A percentile compares a stretch with the other conserved stretches of the same genome.
phyloP scores from a whole-genome alignment of 176 grass and related monocot genomes.

The Elymus sibiricus region DNA sequence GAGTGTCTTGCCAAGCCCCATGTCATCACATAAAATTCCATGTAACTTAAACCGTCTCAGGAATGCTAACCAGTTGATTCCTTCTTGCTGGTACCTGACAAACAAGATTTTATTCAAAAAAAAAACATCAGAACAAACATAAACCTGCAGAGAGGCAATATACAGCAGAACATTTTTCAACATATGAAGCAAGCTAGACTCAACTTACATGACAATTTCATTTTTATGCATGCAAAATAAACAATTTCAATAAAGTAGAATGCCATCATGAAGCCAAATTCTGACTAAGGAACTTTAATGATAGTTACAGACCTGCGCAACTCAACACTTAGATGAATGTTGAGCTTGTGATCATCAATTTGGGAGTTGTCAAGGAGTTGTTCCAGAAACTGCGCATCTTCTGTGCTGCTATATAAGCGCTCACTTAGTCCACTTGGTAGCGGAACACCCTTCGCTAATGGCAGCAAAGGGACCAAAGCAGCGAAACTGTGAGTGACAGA shows the following conservation, averaged over 20 bases:
- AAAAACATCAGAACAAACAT: not conserved
- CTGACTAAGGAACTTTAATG: not conserved
- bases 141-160: not conserved
- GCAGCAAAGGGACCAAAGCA: constrained; percentile 90
- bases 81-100: constrained; percentile 98
- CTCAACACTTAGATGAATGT: constrained; percentile 76
- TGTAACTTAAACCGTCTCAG: constrained; percentile 91
- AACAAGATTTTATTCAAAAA: not conserved
- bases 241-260: not conserved
- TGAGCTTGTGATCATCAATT: constrained; percentile 96
- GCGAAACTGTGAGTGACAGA: constrained; percentile 98
- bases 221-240: not conserved
- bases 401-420: constrained; percentile 72
- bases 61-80: constrained; percentile 97
- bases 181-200: constrained; percentile 2
- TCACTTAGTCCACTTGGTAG: constrained; percentile 72
- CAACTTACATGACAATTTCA: not conserved
- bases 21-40: constrained; percentile 99
- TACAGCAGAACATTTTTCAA: not conserved
- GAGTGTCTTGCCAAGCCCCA: constrained; percentile 98
- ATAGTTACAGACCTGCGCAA: constrained; percentile 67
- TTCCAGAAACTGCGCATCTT: constrained; percentile 90
- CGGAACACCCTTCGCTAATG: constrained; percentile 70
- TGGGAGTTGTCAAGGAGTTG: constrained; percentile 98
- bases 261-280: not conserved